Conservation (phyloP, 257 asterid genomes). For the Penstemon davidsonii region DNA sequence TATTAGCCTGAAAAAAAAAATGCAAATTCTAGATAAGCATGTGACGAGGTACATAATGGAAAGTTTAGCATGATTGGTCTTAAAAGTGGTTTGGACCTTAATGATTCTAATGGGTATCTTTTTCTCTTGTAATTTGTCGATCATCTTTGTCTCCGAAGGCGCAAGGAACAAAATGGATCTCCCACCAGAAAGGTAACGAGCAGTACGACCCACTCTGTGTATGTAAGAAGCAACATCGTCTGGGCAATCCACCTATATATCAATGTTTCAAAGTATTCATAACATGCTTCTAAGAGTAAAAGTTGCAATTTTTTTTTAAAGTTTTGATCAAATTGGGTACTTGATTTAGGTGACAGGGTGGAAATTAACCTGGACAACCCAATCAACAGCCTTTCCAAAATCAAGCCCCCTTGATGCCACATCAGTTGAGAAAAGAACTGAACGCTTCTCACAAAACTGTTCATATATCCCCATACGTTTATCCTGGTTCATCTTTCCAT, state of each 20-base stretch:
- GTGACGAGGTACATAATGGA: background rate
- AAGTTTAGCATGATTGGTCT: background rate
- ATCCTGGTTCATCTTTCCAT: slow-evolving; percentile 93
- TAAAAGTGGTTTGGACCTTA: slow-evolving; percentile 51
- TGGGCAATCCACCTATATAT: slow-evolving; percentile 87
- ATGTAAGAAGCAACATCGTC: slow-evolving; percentile 86
- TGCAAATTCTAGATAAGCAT: slow-evolving; percentile 2
- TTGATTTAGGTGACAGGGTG: slow-evolving; percentile 3
- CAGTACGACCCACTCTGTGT: slow-evolving; percentile 99
- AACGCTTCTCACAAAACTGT: slow-evolving; percentile 68
- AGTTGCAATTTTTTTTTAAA: background rate
- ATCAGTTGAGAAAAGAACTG: slow-evolving; percentile 81
- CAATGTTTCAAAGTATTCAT: background rate
- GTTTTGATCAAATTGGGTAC: background rate
- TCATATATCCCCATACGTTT: slow-evolving; percentile 76
- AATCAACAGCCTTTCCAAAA: slow-evolving; percentile 83
- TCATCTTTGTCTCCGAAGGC: slow-evolving; percentile 85
- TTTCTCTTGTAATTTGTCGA: slow-evolving; percentile 74
- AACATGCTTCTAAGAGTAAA: background rate
- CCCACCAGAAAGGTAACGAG: slow-evolving; percentile 90
- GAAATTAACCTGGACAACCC: slow-evolving; percentile 93
- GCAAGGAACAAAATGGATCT: slow-evolving; percentile 74
- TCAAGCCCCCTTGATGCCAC: slow-evolving; percentile 97
- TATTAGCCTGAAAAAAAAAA: slow-evolving; percentile 58
- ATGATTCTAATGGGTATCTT: slow-evolving; percentile 65